Conservation (phyloP, 73 alveolate species). For the Stentor coeruleus region DNA sequence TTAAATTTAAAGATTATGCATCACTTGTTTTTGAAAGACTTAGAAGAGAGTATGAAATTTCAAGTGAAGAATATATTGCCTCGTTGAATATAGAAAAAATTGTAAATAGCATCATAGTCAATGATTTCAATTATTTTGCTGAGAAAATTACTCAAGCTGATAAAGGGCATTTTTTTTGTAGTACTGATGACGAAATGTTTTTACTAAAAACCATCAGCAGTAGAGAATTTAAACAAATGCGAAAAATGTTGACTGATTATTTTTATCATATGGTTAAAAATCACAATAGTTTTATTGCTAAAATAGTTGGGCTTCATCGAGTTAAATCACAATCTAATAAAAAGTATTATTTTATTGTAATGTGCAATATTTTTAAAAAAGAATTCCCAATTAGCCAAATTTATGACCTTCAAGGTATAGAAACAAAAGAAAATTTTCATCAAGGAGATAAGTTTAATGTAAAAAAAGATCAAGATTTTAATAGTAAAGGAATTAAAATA, state of each 20-base stretch:
- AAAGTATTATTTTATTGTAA: slow-evolving; percentile 58
- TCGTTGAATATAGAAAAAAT: slow-evolving; percentile 63
- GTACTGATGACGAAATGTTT: slow-evolving; percentile 94
- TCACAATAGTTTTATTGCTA: slow-evolving; percentile 73
- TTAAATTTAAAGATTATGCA: slow-evolving; percentile 76
- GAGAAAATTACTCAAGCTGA: slow-evolving; percentile 61
- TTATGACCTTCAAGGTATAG: slow-evolving; percentile 69
- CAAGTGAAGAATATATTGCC: slow-evolving; percentile 54
- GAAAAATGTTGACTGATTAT: slow-evolving; percentile 75
- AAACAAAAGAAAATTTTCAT: slow-evolving; percentile 43
- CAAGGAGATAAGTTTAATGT: slow-evolving; percentile 70
- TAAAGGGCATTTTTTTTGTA: slow-evolving; percentile 95
- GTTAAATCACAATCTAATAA: slow-evolving; percentile 33
- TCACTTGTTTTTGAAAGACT: slow-evolving; percentile 65
- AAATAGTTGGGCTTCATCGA: slow-evolving; percentile 70
- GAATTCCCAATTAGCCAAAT: slow-evolving; percentile 54
- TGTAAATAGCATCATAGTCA: neutral
- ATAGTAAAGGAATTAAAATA: slow-evolving; percentile 59
- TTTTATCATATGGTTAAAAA: slow-evolving; percentile 68
- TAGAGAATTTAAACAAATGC: slow-evolving; percentile 78
- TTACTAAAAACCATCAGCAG: slow-evolving; percentile 88
- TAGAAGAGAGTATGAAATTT: slow-evolving; percentile 47
- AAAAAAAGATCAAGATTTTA: slow-evolving; percentile 83
- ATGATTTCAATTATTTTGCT: neutral
- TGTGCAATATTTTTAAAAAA: slow-evolving; percentile 68